Evolutionary conservation across 1,139 yeast genomes (phyloP).

Genomic region (Hyphopichia pseudoburtonii): DNA sequence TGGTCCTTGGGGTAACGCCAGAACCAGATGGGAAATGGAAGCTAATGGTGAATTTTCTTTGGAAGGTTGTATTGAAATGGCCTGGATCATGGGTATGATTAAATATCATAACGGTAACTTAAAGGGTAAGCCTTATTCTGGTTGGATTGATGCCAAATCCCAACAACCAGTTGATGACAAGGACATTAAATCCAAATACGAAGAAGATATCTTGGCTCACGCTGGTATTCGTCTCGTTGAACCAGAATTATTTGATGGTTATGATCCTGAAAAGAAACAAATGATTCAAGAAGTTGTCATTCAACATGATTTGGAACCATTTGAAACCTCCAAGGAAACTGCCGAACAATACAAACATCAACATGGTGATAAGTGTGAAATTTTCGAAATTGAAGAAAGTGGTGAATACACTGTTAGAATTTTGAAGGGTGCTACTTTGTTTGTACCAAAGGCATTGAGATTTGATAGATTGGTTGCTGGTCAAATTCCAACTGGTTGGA

Average conservation of each 20-base stretch:
- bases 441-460: slow-evolving; percentile 92
- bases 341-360: slow-evolving; percentile 93
- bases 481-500: slow-evolving; percentile 98
- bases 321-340: slow-evolving; percentile 91
- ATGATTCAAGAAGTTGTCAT: slow-evolving; percentile 92
- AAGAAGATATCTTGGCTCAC: slow-evolving; percentile 82
- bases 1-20: slow-evolving; percentile 99
- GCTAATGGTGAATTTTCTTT: slow-evolving; percentile 92
- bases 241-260: slow-evolving; percentile 91
- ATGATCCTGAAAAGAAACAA: slow-evolving; percentile 91
- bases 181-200: slow-evolving; percentile 90
- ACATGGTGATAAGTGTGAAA: slow-evolving; percentile 93
- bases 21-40: slow-evolving; percentile 99
- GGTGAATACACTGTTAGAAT: slow-evolving; percentile 91
- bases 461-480: slow-evolving; percentile 98
- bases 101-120: slow-evolving; percentile 90
- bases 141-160: slow-evolving; percentile 97
- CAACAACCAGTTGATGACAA: slow-evolving; percentile 91
- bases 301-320: slow-evolving; percentile 94
- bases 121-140: slow-evolving; percentile 85
- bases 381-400: slow-evolving; percentile 81
- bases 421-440: slow-evolving; percentile 89
- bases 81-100: slow-evolving; percentile 98
- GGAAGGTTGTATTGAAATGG: slow-evolving; percentile 99
- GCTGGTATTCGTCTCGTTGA: slow-evolving; percentile 96